Evolutionary conservation across 2,329 filamentous ascomycete species (phyloP).

Genomic region (Ophiostoma angusticollis): DNA sequence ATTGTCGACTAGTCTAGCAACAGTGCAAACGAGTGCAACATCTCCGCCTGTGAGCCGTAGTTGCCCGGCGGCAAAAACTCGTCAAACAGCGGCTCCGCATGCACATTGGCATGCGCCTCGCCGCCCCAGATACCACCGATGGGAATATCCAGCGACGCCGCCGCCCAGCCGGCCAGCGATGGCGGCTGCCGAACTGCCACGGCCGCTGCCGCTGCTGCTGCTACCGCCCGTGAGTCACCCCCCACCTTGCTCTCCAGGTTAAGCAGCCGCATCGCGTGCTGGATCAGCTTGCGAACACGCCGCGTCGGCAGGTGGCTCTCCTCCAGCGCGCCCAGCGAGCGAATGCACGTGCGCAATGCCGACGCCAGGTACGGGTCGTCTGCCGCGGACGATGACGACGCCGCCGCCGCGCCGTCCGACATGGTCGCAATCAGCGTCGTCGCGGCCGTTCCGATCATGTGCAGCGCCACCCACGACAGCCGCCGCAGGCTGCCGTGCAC

Average conservation of each 20-base stretch:
- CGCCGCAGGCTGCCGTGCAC: constrained; percentile 7
- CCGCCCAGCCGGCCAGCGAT: too few relatives aligned
- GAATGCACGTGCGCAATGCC: constrained; percentile 2
- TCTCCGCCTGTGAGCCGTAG: constrained; percentile 3
- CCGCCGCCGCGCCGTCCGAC: neutral
- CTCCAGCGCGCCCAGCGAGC: constrained; percentile 2
- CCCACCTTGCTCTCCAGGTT: constrained; percentile 1
- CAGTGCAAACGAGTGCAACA: constrained; percentile 4
- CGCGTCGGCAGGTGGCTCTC: constrained; percentile 6
- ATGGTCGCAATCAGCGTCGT: constrained; percentile 8
- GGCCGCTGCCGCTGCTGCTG: neutral
- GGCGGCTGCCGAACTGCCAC: too few relatives aligned
- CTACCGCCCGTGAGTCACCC: too few relatives aligned
- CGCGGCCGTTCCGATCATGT: constrained; percentile 8
- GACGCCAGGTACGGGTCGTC: neutral
- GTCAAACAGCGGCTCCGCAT: neutral
- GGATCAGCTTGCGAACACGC: constrained; percentile 3
- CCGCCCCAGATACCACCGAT: constrained; percentile 1
- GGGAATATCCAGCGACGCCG: neutral
- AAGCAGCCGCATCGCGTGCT: constrained; percentile 3
- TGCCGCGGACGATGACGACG: too few relatives aligned
- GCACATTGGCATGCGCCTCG: neutral
- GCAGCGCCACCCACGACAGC: constrained; percentile 7
- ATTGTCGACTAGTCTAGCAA: neutral
- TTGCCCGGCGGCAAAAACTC: neutral